Evolutionary conservation across 2,329 filamentous ascomycete species (phyloP), one percentile per base, ranked within the genome.

Genomic region (Neofusicoccum sp.): DNA sequence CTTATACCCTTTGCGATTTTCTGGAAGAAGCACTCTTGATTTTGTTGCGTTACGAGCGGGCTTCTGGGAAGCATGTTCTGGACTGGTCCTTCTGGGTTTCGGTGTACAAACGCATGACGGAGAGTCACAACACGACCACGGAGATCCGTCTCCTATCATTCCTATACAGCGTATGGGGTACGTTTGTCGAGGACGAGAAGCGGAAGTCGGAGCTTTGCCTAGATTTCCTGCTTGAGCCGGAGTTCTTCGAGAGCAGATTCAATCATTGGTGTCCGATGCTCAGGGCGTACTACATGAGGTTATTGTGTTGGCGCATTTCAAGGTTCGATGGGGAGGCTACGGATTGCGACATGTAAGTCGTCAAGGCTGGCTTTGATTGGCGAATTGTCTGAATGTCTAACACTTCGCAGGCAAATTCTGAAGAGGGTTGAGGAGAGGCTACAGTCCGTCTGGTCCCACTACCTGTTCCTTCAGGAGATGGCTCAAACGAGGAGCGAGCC

Each of bases 181-280:
- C 86, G 1, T 81, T 95, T 63, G 81, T 84, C 9, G 81, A 83
- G 34, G 84, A 90, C 59, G 82, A 87, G 2, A 77, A 79, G 54
- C 84, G 89, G 53, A 96, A 93, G 73, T 80, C 84, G 61, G 78
- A 82, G 12, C 71, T 96, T 16, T 96, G 90, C 70, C 68, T 89
- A 30, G 85, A 86, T 24, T 93, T 95, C 80, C 77, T 97, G 40
- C 78, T 97, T 11, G 83, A 87, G 6, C 87, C 89, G 58, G 81
- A 87, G 28, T 84, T 89, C 2, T 96, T 96, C 71, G 86, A 90
- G 69, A 86, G 85, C 63, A 87, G 91, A 63, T 97, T 96, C 76
- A 93, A 89, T 70, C 91, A 96, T 69, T 96, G 93, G 92, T 96
- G 91, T 69, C 91, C 93, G 0, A 96, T 96, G 93, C 91, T 96